Conservation (phyloP, 768 basidiomycete genomes). For the Pleurotus djamor region DNA sequence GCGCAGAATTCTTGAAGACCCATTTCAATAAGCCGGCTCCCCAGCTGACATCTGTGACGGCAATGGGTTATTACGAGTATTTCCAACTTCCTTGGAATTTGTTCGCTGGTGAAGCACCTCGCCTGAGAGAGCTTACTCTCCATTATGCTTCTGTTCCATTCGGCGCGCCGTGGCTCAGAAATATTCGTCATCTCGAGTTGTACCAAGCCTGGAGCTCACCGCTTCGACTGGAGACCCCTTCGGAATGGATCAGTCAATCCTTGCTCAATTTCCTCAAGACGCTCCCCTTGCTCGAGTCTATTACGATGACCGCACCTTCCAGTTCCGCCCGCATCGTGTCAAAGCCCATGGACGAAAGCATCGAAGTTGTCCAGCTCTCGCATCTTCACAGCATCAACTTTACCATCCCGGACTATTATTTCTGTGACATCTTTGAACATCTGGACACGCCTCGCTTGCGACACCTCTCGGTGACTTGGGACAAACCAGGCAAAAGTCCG, state of each 20-base stretch:
- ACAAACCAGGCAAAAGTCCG: not conserved
- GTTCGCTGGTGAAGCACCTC: not conserved
- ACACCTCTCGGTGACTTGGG: not conserved
- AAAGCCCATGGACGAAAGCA: not conserved
- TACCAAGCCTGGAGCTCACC: not conserved
- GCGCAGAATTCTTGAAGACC: not conserved
- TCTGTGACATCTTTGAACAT: not conserved
- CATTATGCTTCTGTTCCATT: not conserved
- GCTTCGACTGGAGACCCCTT: not conserved
- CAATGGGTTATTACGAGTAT: not conserved
- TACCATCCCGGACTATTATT: not conserved
- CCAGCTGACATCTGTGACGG: not conserved
- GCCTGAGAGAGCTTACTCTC: not conserved
- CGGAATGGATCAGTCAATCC: not conserved
- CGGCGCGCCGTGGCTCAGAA: not conserved
- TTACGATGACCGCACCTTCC: not conserved
- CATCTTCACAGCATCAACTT: not conserved
- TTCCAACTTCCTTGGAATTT: not conserved
- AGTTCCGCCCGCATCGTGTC: not conserved
- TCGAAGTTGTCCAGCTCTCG: not conserved
- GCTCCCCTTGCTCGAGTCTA: not conserved
- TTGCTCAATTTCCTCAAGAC: not conserved
- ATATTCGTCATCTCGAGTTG: not conserved
- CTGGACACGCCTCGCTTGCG: not conserved
- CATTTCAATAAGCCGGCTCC: not conserved